Evolutionary conservation across 345 rosid genomes (phyloP).

Genomic region (Raphanus raphanistrum): DNA sequence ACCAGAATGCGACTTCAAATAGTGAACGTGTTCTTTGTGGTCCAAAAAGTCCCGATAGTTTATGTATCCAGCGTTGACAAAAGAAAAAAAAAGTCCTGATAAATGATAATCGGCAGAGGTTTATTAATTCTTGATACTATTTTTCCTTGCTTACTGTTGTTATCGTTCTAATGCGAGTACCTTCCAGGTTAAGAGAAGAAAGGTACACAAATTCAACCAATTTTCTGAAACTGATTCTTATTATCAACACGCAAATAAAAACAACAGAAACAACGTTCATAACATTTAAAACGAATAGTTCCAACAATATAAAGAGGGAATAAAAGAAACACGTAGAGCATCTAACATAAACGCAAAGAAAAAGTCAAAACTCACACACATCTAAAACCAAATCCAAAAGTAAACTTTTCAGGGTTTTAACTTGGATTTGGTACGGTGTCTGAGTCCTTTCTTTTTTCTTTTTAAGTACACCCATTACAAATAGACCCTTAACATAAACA

Average conservation of each 20-base stretch:
- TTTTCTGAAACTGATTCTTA: not conserved
- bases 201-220: not conserved
- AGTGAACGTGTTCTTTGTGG: not conserved
- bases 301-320: not conserved
- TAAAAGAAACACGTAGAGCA: not conserved
- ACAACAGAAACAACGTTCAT: not conserved
- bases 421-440: conserved; percentile 41
- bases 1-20: not conserved
- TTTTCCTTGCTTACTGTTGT: not conserved
- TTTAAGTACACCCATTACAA: not conserved
- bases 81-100: not conserved
- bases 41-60: not conserved
- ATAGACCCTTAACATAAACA: not conserved
- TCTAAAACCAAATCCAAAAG: conserved; percentile 37
- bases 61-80: not conserved
- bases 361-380: conserved; percentile 36
- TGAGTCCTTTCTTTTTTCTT: conserved; percentile 22
- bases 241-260: not conserved
- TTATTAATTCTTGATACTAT: not conserved
- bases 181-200: not conserved
- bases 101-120: not conserved
- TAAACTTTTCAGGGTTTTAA: not conserved
- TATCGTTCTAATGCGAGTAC: not conserved
- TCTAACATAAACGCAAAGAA: not conserved
- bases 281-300: not conserved